Evolutionary conservation across 805 yeast species (phyloP).

Genomic region (Phaffomyces antillensis): DNA sequence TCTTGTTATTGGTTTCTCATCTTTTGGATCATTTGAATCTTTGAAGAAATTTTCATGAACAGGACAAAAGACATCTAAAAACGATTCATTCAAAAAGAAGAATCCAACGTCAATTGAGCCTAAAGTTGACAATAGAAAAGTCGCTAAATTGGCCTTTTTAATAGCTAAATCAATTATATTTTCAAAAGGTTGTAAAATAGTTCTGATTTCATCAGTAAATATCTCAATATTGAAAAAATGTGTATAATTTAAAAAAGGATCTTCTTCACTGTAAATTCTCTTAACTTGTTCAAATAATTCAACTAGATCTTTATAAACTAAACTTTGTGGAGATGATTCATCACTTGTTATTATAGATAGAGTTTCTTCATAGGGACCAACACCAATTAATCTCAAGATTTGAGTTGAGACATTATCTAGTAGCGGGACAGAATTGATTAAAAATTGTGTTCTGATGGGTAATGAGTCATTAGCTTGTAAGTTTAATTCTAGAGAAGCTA

Average conservation of each 20-base stretch:
- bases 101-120: constrained; percentile 86
- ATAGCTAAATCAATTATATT: constrained; percentile 36
- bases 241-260: constrained; percentile 64
- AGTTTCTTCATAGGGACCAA: constrained; percentile 70
- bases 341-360: constrained; percentile 60
- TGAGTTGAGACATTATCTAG: constrained; percentile 81
- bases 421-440: constrained; percentile 64
- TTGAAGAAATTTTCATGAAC: constrained; percentile 12
- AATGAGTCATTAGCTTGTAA: constrained; percentile 47
- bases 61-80: constrained; percentile 84
- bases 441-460: constrained; percentile 50
- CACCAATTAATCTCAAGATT: constrained; percentile 61
- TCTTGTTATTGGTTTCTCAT: constrained; percentile 35
- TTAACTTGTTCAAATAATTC: constrained; percentile 74
- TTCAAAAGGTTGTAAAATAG: constrained; percentile 14
- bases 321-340: constrained; percentile 59
- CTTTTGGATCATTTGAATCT: constrained; percentile 16
- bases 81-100: constrained; percentile 75
- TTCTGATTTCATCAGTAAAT: constrained; percentile 2
- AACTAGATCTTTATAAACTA: constrained; percentile 56
- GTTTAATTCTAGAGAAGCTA: constrained; percentile 55
- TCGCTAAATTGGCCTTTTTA: constrained; percentile 80
- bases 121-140: constrained; percentile 79
- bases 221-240: constrained; percentile 32
- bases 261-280: constrained; percentile 55